Conservation (phyloP, 768 basidiomycete species). For the Exidia glandulosa region DNA sequence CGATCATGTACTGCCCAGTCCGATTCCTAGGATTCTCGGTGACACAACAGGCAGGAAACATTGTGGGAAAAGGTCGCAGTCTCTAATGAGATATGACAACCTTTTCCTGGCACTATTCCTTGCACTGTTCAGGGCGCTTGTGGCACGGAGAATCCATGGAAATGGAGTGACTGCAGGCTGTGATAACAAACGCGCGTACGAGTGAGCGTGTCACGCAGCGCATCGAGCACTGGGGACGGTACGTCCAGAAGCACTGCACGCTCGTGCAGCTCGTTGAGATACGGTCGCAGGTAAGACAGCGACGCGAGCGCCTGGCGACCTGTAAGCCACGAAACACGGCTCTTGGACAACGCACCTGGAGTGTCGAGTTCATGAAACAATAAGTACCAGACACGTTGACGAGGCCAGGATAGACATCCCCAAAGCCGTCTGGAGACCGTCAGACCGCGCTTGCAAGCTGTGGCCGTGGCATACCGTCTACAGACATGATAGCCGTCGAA, state of each 20-base stretch:
- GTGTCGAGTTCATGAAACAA: conserved; percentile 95
- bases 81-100: too few species aligned
- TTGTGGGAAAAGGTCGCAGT: too few species aligned
- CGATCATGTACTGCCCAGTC: neutral
- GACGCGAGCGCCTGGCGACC: conserved; percentile 75
- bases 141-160: too few species aligned
- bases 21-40: too few species aligned
- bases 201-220: conserved; percentile 57
- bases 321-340: too few species aligned
- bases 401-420: conserved; percentile 62
- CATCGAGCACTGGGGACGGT: conserved; percentile 77
- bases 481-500: neutral
- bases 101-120: too few species aligned
- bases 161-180: too few species aligned
- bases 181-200: conserved; percentile 33
- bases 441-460: neutral
- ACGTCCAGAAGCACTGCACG: conserved; percentile 74
- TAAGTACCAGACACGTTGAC: conserved; percentile 94
- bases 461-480: neutral
- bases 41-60: too few species aligned
- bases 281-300: conserved; percentile 65
- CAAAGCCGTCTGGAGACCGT: neutral
- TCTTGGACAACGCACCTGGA: conserved; percentile 46
- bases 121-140: too few species aligned
- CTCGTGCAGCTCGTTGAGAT: conserved; percentile 63